These are phyloP conservation scores for Porphyrellus cyaneotinctus DNA, from an alignment of 768 basidiomycete species.

Conservation along the genomic window DNA sequence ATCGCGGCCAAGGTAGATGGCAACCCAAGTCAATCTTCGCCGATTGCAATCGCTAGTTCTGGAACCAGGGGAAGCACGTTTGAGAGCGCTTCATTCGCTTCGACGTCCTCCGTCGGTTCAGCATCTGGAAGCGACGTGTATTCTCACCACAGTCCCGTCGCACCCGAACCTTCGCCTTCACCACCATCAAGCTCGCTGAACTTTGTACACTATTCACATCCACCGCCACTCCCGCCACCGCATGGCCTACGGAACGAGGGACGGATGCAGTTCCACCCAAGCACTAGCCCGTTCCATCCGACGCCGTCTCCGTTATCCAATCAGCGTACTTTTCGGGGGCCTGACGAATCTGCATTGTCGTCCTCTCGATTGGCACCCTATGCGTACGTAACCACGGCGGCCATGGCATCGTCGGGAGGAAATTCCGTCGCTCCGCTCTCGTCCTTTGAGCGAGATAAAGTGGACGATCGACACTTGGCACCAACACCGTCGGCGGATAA, in stretches of 20 bases:
- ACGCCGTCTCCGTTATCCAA: conserved; percentile 42
- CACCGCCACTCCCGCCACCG: conserved; percentile 35
- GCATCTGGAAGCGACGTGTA: conserved; percentile 56
- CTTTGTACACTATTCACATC: conserved; percentile 55
- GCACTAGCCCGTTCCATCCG: conserved; percentile 31
- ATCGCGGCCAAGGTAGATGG: conserved; percentile 26
- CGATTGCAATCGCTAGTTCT: conserved; percentile 44
- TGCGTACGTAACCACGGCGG: conserved; percentile 37
- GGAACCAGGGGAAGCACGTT: conserved; percentile 43
- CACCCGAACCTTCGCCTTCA: conserved; percentile 56
- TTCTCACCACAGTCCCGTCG: conserved; percentile 42
- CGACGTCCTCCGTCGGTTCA: conserved; percentile 50
- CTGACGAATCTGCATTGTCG: conserved; percentile 35
- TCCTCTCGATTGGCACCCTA: conserved; percentile 35
- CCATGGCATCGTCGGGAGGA: conserved; percentile 31
- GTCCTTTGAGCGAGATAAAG: conserved; percentile 55
- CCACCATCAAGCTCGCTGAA: conserved; percentile 52
- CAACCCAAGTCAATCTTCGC: conserved; percentile 24
- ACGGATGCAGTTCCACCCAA: conserved; percentile 25
- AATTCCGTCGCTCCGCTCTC: conserved; percentile 28
- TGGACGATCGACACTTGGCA: conserved; percentile 49
- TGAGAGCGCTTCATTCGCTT: conserved; percentile 46
- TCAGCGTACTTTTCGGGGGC: conserved; percentile 33
- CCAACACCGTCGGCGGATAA: conserved; percentile 40
- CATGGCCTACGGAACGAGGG: conserved; percentile 30